phyloP scores from a whole-genome alignment of 805 yeast genomes.

The Saturnispora besseyi region DNA sequence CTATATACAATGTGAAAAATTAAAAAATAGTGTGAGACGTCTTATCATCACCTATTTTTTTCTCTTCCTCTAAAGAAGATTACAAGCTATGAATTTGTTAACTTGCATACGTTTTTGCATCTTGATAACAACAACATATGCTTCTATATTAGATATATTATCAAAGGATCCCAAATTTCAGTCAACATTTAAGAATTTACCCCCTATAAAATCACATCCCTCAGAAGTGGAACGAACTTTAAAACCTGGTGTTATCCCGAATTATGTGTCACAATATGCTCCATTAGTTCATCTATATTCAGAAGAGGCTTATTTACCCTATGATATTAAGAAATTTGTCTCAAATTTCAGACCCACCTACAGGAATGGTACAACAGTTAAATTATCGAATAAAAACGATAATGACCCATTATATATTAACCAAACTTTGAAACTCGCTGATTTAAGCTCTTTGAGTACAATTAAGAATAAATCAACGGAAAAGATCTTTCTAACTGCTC shows the following conservation, averaged over 20 bases:
- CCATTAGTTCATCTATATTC: slow-evolving; percentile 83
- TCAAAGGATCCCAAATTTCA: neutral
- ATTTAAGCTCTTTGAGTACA: slow-evolving; percentile 30
- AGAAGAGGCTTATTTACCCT: slow-evolving; percentile 81
- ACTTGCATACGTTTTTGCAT: neutral
- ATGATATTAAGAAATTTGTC: slow-evolving; percentile 65
- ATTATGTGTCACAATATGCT: slow-evolving; percentile 51
- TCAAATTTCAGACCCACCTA: slow-evolving; percentile 52
- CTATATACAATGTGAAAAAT: neutral
- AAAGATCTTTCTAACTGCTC: slow-evolving; percentile 51
- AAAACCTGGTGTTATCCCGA: slow-evolving; percentile 50
- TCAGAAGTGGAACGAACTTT: slow-evolving; percentile 30
- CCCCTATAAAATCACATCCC: slow-evolving; percentile 32
- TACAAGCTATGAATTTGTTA: slow-evolving; percentile 6
- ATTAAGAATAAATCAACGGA: slow-evolving; percentile 16
- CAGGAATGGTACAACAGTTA: slow-evolving; percentile 37
- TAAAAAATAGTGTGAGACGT: neutral
- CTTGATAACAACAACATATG: neutral
- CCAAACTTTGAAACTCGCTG: slow-evolving; percentile 21
- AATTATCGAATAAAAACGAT: slow-evolving; percentile 17
- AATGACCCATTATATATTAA: slow-evolving; percentile 10
- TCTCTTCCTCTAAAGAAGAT: neutral
- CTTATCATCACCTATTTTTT: neutral
- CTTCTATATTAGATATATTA: neutral
- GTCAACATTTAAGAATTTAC: slow-evolving; percentile 22